phyloP scores from a whole-genome alignment of 1,139 yeast species.

The Yamadazyma diospyri region DNA sequence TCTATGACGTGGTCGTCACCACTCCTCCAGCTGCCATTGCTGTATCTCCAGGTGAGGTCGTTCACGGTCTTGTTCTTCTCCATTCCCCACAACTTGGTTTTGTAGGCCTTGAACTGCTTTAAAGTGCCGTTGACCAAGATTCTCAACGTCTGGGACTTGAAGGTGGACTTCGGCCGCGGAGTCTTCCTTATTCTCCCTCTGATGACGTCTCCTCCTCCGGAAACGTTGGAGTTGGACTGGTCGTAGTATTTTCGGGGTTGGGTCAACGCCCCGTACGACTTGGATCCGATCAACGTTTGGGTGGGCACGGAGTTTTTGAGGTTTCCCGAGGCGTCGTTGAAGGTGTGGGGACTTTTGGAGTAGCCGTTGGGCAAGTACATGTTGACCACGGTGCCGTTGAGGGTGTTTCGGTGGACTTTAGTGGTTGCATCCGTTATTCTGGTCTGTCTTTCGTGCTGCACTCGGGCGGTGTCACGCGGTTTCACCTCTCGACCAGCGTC shows the following conservation, averaged over 20 bases:
- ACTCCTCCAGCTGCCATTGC: conserved; percentile 74
- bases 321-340: conserved; percentile 29
- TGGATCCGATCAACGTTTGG: conserved; percentile 27
- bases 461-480: conserved; percentile 24
- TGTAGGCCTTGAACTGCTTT: conserved; percentile 55
- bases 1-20: conserved; percentile 81
- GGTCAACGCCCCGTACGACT: conserved; percentile 33
- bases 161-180: conserved; percentile 39
- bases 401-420: conserved; percentile 23
- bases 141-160: conserved; percentile 60
- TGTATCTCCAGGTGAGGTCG: conserved; percentile 62
- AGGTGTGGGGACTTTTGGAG: conserved; percentile 33
- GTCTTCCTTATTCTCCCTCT: conserved; percentile 62
- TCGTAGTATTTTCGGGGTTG: conserved; percentile 15
- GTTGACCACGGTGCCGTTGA: conserved; percentile 14
- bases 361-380: conserved; percentile 25
- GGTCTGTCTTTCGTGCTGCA: conserved; percentile 33
- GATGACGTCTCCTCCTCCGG: conserved; percentile 47
- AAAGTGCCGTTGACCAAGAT: conserved; percentile 59
- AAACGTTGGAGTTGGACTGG: conserved; percentile 12
- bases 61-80: conserved; percentile 60
- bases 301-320: conserved; percentile 36
- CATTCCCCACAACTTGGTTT: conserved; percentile 87
- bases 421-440: conserved; percentile 40
- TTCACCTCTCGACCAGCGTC: conserved; percentile 37